Evolutionary conservation across 768 basidiomycete genomes (phyloP).

Genomic region (Mrakia hoshinonis): DNA sequence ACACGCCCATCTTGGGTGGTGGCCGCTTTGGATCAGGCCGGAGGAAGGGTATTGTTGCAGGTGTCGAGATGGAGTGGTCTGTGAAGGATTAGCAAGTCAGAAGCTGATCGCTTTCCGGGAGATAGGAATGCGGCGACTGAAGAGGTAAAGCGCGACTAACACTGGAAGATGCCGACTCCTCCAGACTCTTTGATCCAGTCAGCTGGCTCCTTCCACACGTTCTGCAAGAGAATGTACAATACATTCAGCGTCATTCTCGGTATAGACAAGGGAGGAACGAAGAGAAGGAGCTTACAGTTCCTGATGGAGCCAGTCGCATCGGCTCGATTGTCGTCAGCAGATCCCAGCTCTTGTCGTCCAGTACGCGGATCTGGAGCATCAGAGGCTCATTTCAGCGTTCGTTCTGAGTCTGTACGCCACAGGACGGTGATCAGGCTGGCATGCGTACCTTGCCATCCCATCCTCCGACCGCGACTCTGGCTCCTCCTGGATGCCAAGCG

Average conservation of each 20-base stretch:
- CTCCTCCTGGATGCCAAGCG: constrained; percentile 77
- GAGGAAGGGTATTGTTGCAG: constrained; percentile 30
- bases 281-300: constrained; percentile 47
- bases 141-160: constrained; percentile 49
- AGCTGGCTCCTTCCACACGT: constrained; percentile 73
- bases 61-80: constrained; percentile 33
- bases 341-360: constrained; percentile 70
- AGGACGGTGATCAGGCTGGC: not conserved
- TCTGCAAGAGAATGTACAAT: constrained; percentile 45
- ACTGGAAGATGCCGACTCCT: constrained; percentile 79
- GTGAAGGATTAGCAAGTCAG: not conserved
- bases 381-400: not conserved
- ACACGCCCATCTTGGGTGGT: constrained; percentile 57
- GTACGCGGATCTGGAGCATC: constrained; percentile 55
- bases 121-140: constrained; percentile 36
- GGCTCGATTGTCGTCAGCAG: constrained; percentile 55
- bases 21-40: constrained; percentile 53
- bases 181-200: constrained; percentile 77
- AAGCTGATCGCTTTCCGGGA: not conserved
- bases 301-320: constrained; percentile 47
- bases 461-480: constrained; percentile 71
- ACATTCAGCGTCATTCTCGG: constrained; percentile 17
- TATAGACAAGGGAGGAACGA: not conserved
- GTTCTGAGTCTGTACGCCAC: not conserved
- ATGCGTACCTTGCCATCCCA: constrained; percentile 73